phyloP scores from a whole-genome alignment of 257 asterid species.

The Phtheirospermum japonicum region DNA sequence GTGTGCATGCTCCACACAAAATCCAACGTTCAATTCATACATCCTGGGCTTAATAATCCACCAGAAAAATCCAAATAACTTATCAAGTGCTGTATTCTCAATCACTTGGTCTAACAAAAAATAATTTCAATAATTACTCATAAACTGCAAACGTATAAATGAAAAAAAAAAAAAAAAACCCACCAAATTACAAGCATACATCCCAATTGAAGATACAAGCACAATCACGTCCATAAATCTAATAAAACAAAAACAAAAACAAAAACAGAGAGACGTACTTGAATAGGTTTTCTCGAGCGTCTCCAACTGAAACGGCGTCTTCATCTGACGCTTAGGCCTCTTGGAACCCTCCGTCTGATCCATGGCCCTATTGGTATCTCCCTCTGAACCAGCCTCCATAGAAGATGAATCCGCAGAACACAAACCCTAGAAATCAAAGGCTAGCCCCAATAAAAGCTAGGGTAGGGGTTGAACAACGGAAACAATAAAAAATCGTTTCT shows the following conservation, averaged over 20 bases:
- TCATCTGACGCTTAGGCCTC: conserved; percentile 99
- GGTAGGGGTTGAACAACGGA: conserved; percentile 35
- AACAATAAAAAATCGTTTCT: conserved; percentile 26
- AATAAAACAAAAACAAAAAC: conserved; percentile 4
- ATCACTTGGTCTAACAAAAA: conserved; percentile 4
- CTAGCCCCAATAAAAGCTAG: conserved; percentile 34
- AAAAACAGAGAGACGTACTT: conserved; percentile 47
- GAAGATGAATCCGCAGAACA: conserved; percentile 44
- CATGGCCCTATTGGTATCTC: conserved; percentile 49
- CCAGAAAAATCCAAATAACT: conserved; percentile 18
- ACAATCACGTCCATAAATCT: conserved; percentile 12
- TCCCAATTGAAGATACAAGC: conserved; percentile 15
- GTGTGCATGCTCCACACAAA: too few species aligned
- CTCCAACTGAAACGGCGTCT: conserved; percentile 95
- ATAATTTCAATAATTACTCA: background rate
- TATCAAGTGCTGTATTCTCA: background rate
- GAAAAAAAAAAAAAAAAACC: background rate
- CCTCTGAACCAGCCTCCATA: conserved; percentile 88
- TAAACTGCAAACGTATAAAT: background rate
- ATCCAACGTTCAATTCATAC: conserved; percentile 1
- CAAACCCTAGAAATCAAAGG: conserved; percentile 47
- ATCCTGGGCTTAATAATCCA: conserved; percentile 16
- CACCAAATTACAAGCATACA: conserved; percentile 13
- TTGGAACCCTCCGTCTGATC: conserved; percentile 53
- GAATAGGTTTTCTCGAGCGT: conserved; percentile 79